phyloP scores from a whole-genome alignment of 2,329 filamentous ascomycete species.

The Dothistroma pini region DNA sequence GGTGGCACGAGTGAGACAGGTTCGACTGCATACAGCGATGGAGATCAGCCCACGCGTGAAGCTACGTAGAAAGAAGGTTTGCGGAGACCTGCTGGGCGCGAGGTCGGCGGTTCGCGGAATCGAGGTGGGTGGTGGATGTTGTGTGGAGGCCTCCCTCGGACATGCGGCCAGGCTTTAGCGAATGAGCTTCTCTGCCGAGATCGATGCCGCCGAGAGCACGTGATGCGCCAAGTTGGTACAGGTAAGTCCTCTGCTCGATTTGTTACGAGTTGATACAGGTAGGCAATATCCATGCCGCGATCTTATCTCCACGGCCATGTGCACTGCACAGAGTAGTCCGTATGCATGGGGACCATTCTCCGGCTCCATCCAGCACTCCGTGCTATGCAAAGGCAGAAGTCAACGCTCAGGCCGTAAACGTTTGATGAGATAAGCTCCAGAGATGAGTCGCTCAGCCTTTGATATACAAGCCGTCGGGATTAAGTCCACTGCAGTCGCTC shows the following conservation, averaged over 20 bases:
- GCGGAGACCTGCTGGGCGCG: neutral
- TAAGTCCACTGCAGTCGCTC: neutral
- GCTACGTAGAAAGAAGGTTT: conserved; percentile 2
- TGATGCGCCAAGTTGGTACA: neutral
- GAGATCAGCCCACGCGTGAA: conserved; percentile 1
- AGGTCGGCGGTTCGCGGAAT: neutral
- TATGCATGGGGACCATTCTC: neutral
- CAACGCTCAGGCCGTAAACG: neutral
- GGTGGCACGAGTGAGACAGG: conserved; percentile 12
- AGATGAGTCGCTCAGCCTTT: conserved; percentile 6
- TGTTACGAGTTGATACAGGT: neutral
- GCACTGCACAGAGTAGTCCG: neutral
- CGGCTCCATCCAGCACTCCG: conserved; percentile 5
- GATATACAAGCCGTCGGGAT: neutral
- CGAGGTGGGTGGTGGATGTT: neutral
- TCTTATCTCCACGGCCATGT: neutral
- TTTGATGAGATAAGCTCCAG: neutral
- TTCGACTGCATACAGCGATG: neutral
- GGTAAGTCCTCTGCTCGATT: neutral
- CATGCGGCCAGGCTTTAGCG: neutral
- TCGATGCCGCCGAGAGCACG: neutral
- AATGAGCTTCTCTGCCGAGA: neutral
- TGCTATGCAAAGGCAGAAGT: conserved; percentile 8
- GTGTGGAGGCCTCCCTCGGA: neutral
- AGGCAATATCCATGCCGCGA: neutral